These are phyloP conservation scores for Acidomyces sp. DNA, from an alignment of 495 filamentous ascomycete species.

Conservation along the genomic window DNA sequence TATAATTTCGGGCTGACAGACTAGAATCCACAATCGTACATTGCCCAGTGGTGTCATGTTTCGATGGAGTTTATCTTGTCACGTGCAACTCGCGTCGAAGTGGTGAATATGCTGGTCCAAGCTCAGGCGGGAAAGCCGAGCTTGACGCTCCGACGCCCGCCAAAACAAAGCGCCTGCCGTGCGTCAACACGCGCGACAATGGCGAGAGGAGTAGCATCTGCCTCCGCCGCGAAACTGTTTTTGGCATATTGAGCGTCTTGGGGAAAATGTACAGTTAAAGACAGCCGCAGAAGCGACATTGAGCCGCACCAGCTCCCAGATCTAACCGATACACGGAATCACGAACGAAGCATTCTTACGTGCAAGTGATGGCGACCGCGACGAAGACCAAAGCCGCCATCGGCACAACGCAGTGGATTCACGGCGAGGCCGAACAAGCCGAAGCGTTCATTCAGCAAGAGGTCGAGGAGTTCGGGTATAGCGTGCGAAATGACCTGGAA, in stretches of 20 bases:
- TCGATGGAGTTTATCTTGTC: too few species aligned
- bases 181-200: not conserved
- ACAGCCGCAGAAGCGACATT: not conserved
- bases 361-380: constrained; percentile 24
- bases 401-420: constrained; percentile 56
- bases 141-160: too few species aligned
- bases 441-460: constrained; percentile 53
- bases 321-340: not conserved
- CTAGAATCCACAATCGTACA: too few species aligned
- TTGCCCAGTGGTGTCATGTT: too few species aligned
- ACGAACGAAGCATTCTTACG: not conserved
- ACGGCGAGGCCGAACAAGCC: constrained; percentile 52
- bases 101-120: not conserved
- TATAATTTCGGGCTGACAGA: too few species aligned
- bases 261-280: not conserved
- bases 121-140: not conserved
- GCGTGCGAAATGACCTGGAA: constrained; percentile 19
- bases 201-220: not conserved
- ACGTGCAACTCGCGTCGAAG: not conserved
- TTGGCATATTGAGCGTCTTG: not conserved
- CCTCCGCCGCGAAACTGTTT: not conserved
- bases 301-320: not conserved
- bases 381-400: constrained; percentile 34
- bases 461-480: constrained; percentile 28
- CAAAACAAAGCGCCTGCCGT: not conserved